Percentiles rank a stretch among this genome's conserved stretches.
Conservation (phyloP, 805 yeast species). For the Myxozyma udenii region DNA sequence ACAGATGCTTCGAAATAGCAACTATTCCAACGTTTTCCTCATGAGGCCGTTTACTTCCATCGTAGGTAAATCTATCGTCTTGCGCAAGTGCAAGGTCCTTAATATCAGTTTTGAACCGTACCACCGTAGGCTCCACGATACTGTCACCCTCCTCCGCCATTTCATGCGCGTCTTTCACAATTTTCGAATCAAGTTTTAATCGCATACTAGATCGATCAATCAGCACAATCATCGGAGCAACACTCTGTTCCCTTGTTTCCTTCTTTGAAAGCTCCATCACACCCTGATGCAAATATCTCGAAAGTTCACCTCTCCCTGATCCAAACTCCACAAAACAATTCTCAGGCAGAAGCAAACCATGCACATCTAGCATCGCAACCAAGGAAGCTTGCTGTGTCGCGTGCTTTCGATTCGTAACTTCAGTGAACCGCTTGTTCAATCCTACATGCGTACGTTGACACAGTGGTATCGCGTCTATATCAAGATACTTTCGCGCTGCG, state of each 20-base stretch:
- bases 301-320: constrained; percentile 83
- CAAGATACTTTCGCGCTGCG: constrained; percentile 32
- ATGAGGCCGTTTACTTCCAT: too few species aligned
- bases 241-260: neutral
- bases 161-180: constrained; percentile 50
- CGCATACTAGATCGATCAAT: constrained; percentile 76
- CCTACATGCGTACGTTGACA: constrained; percentile 35
- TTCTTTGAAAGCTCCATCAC: constrained; percentile 20
- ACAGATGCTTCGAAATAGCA: constrained; percentile 80
- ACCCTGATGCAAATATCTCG: constrained; percentile 41
- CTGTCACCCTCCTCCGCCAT: constrained; percentile 19
- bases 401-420: constrained; percentile 64
- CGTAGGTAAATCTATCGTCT: too few species aligned
- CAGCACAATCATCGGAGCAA: constrained; percentile 47
- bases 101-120: constrained; percentile 69
- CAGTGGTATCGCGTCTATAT: neutral
- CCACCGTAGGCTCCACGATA: constrained; percentile 39
- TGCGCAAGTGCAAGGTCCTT: constrained; percentile 62
- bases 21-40: constrained; percentile 31
- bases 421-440: constrained; percentile 46
- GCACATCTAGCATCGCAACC: constrained; percentile 58
- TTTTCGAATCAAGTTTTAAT: constrained; percentile 72
- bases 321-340: constrained; percentile 70
- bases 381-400: constrained; percentile 78
- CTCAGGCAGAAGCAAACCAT: constrained; percentile 41